A percentile compares a stretch with the other conserved stretches of the same genome.
These are phyloP conservation scores for Hygrophila difformis DNA, from an alignment of 257 asterid species.

Conservation along the genomic window DNA sequence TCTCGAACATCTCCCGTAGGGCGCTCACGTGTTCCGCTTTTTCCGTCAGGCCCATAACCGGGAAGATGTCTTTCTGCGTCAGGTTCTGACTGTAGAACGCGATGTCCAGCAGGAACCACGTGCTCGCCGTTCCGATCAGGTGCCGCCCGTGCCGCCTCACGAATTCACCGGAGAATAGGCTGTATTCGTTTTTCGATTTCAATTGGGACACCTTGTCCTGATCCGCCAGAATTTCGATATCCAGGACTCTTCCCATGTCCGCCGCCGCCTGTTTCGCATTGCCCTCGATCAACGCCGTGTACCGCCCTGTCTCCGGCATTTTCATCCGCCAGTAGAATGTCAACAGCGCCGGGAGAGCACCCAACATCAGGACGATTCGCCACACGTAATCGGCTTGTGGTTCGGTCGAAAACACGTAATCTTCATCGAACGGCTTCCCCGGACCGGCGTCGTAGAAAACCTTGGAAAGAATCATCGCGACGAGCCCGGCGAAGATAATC, in stretches of 20 bases:
- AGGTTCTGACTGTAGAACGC: no score
- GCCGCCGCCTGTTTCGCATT: constrained; percentile 20
- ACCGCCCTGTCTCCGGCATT: constrained; percentile 26
- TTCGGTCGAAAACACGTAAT: constrained; percentile 4
- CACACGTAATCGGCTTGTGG: constrained; percentile 20
- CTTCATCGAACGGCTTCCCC: neutral
- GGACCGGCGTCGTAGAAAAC: neutral
- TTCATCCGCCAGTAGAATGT: constrained; percentile 26
- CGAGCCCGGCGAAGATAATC: constrained; percentile 22
- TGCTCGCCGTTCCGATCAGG: constrained; percentile 14
- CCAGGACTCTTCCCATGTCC: constrained; percentile 23
- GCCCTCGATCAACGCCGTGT: constrained; percentile 21
- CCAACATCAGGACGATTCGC: constrained; percentile 22
- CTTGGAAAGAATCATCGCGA: constrained; percentile 16
- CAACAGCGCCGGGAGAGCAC: constrained; percentile 19
- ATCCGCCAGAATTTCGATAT: constrained; percentile 19
- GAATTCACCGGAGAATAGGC: constrained; percentile 13
- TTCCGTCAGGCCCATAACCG: constrained; percentile 15
- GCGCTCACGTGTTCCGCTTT: constrained; percentile 9
- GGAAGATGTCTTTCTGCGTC: constrained; percentile 19
- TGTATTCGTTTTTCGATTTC: constrained; percentile 14
- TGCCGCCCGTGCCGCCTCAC: constrained; percentile 17
- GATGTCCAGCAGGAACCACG: neutral
- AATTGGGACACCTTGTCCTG: constrained; percentile 15
- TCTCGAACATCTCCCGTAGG: constrained; percentile 20